Evolutionary conservation across 208 protist genomes (phyloP).

Genomic region (Trypanosoma vivax): DNA sequence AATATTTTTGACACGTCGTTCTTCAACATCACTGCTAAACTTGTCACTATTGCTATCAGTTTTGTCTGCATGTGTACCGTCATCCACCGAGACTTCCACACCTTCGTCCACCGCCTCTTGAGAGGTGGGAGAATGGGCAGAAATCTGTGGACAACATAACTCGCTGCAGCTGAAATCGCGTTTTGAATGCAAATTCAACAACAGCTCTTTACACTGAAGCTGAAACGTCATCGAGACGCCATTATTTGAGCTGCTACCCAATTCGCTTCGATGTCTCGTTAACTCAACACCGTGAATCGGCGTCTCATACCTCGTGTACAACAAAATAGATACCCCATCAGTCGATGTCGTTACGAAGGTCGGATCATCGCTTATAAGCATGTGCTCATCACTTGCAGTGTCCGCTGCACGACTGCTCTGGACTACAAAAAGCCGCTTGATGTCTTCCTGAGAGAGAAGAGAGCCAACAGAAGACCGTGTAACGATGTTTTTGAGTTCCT

Average conservation of each 20-base stretch:
- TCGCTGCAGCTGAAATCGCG: constrained; percentile 24
- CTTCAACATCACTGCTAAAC: constrained; percentile 14
- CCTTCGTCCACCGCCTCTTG: background rate
- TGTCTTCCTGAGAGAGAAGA: constrained; percentile 37
- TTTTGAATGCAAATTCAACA: constrained; percentile 13
- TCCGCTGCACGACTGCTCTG: background rate
- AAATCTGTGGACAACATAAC: constrained; percentile 9
- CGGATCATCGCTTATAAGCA: constrained; percentile 6
- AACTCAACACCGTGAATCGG: background rate
- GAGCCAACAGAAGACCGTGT: constrained; percentile 43
- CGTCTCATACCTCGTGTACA: constrained; percentile 25
- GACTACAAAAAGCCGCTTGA: constrained; percentile 52
- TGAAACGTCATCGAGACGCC: background rate
- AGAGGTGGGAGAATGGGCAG: constrained; percentile 1
- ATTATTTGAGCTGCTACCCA: background rate
- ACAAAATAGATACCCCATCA: constrained; percentile 2
- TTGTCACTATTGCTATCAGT: constrained; percentile 2
- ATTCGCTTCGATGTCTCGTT: background rate
- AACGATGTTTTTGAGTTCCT: constrained; percentile 61
- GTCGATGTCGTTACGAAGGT: constrained; percentile 17
- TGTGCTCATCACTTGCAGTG: constrained; percentile 1
- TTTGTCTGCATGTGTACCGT: background rate
- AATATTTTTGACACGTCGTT: constrained; percentile 24
- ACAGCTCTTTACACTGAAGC: background rate
- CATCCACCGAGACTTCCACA: background rate